Percentiles rank a stretch among this genome's conserved stretches.
Evolutionary conservation across 495 filamentous ascomycete species (phyloP).

Genomic region (Penicillium canescens): DNA sequence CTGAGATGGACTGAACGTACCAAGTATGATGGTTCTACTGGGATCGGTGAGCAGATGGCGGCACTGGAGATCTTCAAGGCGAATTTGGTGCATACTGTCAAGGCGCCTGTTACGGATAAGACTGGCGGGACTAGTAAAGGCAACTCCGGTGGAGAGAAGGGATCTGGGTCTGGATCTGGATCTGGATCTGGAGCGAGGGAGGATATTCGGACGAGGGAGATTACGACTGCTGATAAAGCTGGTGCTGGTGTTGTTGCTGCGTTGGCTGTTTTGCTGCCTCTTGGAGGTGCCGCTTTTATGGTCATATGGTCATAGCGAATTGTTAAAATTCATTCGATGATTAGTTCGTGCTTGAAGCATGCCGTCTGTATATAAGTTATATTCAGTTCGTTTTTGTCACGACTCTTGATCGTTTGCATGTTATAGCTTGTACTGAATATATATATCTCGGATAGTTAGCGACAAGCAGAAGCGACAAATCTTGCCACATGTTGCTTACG

Average conservation of each 20-base stretch:
- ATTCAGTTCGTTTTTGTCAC: too few species aligned
- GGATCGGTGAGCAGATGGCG: conserved; percentile 68
- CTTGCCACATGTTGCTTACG: too few species aligned
- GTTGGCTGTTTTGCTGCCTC: conserved; percentile 32
- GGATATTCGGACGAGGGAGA: conserved; percentile 15
- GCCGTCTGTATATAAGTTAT: too few species aligned
- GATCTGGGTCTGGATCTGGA: neutral
- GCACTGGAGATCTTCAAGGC: conserved; percentile 64
- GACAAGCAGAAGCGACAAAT: too few species aligned
- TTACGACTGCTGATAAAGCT: conserved; percentile 55
- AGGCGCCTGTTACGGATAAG: conserved; percentile 54
- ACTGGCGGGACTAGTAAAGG: conserved; percentile 72
- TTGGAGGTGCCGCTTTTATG: conserved; percentile 50
- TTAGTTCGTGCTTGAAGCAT: too few species aligned
- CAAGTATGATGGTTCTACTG: conserved; percentile 50
- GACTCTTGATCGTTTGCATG: too few species aligned
- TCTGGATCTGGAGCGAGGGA: conserved; percentile 1
- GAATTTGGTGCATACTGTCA: conserved; percentile 41
- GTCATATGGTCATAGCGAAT: neutral
- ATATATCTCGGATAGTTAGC: too few species aligned
- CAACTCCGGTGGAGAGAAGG: conserved; percentile 50
- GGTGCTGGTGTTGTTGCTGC: conserved; percentile 64
- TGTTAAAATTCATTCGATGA: too few species aligned
- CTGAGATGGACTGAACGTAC: conserved; percentile 53
- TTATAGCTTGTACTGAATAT: too few species aligned